Conservation (phyloP, 108 stramenopile species). For the Skeletonema costatum region DNA sequence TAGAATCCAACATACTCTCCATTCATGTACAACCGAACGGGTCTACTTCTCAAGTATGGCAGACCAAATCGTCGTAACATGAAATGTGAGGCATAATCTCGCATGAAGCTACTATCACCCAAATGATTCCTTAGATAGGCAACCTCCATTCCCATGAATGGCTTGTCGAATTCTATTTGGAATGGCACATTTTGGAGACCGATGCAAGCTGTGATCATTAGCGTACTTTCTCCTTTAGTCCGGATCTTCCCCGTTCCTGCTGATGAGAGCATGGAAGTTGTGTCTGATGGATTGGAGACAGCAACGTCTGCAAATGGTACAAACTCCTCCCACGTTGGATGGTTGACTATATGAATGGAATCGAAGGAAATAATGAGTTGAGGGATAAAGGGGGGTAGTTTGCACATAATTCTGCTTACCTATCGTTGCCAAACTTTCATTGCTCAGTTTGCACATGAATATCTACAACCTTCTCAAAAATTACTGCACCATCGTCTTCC, state of each 20-base stretch:
- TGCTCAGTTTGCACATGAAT: not conserved
- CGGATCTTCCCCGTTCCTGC: slow-evolving; percentile 5
- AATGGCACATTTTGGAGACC: slow-evolving; percentile 13
- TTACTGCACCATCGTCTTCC: not conserved
- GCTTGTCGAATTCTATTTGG: slow-evolving; percentile 10
- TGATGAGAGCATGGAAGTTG: not conserved
- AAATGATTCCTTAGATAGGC: not conserved
- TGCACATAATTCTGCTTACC: not conserved
- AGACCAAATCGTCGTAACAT: slow-evolving; percentile 14
- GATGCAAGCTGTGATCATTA: slow-evolving; percentile 4
- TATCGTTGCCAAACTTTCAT: not conserved
- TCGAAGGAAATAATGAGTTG: not conserved
- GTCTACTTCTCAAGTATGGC: slow-evolving; percentile 15
- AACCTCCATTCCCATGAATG: slow-evolving; percentile 2
- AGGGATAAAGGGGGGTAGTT: not conserved
- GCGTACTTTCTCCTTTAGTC: slow-evolving; percentile 3
- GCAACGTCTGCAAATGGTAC: not conserved
- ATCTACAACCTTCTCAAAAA: not conserved
- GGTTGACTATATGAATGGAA: not conserved
- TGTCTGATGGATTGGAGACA: not conserved
- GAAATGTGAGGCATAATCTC: slow-evolving; percentile 11
- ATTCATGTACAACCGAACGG: slow-evolving; percentile 17
- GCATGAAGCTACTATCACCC: not conserved
- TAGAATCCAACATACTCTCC: slow-evolving; percentile 17
- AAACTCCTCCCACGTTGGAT: not conserved